Evolutionary conservation across 768 basidiomycete genomes (phyloP), one percentile per base, ranked within the genome.

Genomic region (Agaricus subrufescens): DNA sequence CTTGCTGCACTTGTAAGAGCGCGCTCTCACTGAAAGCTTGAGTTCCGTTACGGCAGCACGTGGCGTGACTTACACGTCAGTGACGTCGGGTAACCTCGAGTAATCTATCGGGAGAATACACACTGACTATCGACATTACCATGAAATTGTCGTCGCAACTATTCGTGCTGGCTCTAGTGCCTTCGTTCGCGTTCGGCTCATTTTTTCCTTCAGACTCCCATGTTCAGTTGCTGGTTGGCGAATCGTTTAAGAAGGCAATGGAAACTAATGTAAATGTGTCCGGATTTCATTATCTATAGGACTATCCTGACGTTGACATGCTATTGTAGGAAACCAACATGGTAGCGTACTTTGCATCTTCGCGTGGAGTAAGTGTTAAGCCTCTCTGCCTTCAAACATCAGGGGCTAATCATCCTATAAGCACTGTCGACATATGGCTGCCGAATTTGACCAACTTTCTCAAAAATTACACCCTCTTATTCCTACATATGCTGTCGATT

Each of bases 321-420:
- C 46, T 23, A 19, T 10, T 46, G 9, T 62, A 92, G 91, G 75
- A 81, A 71, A 88, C 91, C 31, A 82, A 78, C 58, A 69, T 94
- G 65, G 86, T 96, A 15, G 94, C 92, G 1, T 97, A 95, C 66
- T 88, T 94, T 11, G 94, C 94, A n/a, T 90, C 93, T 3, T 96
- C 94, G 94, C 94, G 90, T 65, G 90, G 89, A 61, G 89, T 91
- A 68, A 67, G 87, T 73, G 7, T 34, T 34, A 6, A 8, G 34
- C 11, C 43, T 9, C 29, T 49, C 3, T 37, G 7, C 39, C 11
- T 3, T 34, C 9, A 2, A 40, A 26, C 15, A 10, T 14, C 11
- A 19, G 19, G 14, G 25, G 14, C 34, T 34, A 15, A 27, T 66
- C 23, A 34, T 46, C 19, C 15, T 7, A 9, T 7, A 2, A 91